Evolutionary conservation across 352 stramenopile genomes (phyloP).

Genomic region (Thalassiosira exigua): DNA sequence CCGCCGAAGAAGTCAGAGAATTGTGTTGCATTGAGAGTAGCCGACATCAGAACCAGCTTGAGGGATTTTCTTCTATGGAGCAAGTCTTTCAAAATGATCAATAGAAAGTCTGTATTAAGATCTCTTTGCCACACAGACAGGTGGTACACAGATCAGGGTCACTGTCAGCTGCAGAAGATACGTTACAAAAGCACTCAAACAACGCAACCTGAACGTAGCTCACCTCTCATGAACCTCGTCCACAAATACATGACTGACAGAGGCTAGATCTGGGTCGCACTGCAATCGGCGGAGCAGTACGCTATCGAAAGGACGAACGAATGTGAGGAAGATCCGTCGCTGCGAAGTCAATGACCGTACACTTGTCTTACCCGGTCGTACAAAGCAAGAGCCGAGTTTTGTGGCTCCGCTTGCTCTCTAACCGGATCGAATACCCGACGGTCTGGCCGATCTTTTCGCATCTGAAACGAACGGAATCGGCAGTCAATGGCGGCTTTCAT

Average conservation of each 20-base stretch:
- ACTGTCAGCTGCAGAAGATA: background rate
- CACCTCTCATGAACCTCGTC: constrained; percentile 84
- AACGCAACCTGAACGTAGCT: background rate
- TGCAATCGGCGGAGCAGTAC: constrained; percentile 10
- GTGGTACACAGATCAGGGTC: background rate
- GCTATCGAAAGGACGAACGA: background rate
- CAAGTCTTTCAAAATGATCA: constrained; percentile 91
- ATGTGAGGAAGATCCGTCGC: background rate
- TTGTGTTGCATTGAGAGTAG: constrained; percentile 93
- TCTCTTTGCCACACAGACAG: constrained; percentile 37
- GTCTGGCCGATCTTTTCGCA: constrained; percentile 85
- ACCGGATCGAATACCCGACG: constrained; percentile 94
- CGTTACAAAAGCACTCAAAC: background rate
- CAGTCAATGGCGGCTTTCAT: constrained; percentile 2
- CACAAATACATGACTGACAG: constrained; percentile 76
- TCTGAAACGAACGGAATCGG: constrained; percentile 9
- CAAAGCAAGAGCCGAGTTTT: constrained; percentile 93
- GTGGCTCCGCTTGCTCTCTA: constrained; percentile 89
- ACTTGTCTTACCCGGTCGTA: constrained; percentile 86
- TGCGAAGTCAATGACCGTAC: background rate
- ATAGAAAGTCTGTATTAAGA: constrained; percentile 90
- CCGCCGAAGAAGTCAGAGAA: constrained; percentile 94
- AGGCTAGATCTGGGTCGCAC: constrained; percentile 84
- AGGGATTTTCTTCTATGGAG: constrained; percentile 85
- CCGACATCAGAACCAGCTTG: constrained; percentile 97